phyloP scores from a whole-genome alignment of 148 eudicot species.

The Camellia japonica region DNA sequence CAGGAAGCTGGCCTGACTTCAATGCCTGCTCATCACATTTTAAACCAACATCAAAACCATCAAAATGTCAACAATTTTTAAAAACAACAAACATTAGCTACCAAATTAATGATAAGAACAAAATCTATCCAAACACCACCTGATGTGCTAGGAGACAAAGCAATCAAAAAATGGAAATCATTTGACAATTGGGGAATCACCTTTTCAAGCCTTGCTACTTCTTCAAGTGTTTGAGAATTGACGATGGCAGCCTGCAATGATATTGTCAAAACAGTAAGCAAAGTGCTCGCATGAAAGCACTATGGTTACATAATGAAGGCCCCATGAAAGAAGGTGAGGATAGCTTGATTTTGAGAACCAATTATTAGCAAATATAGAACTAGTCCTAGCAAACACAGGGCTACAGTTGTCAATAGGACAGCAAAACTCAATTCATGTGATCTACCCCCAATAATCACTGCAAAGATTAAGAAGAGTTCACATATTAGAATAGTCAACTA shows the following conservation, averaged over 20 bases:
- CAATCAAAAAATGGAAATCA: neutral
- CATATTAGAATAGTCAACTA: neutral
- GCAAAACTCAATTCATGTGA: neutral
- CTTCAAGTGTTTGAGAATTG: slow-evolving; percentile 97
- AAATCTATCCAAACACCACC: slow-evolving; percentile 1
- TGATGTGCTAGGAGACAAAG: neutral
- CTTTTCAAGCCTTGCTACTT: slow-evolving; percentile 99
- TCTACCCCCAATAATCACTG: neutral
- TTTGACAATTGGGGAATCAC: slow-evolving; percentile 29
- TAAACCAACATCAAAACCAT: slow-evolving; percentile 13
- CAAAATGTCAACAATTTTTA: slow-evolving; percentile 1
- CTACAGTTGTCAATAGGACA: neutral
- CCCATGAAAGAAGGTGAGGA: neutral
- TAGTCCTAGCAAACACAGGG: neutral
- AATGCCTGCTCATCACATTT: slow-evolving; percentile 46
- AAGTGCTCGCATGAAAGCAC: neutral
- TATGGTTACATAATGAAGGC: neutral
- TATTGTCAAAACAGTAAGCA: neutral
- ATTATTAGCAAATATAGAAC: neutral
- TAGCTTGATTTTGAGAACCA: neutral
- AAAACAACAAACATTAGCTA: neutral
- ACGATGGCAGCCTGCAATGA: slow-evolving; percentile 92
- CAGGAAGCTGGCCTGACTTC: slow-evolving; percentile 88
- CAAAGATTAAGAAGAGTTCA: neutral
- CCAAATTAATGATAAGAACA: neutral